A percentile compares a stretch with the other conserved stretches of the same genome.
Evolutionary conservation across 495 filamentous ascomycete genomes (phyloP).

Genomic region (Xylaria telfairii): DNA sequence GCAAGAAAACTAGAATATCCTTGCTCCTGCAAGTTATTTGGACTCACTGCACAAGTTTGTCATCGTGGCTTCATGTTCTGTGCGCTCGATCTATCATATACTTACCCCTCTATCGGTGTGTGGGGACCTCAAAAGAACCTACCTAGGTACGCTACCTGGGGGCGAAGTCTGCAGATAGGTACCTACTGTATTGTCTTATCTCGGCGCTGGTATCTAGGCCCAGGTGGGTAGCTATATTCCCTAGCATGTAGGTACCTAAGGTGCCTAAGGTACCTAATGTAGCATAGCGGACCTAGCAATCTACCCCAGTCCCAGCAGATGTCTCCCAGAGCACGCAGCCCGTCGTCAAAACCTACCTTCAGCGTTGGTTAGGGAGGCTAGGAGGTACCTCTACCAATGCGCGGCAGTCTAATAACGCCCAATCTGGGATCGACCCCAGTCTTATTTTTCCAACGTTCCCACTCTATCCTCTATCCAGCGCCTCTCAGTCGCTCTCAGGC

Average conservation of each 20-base stretch:
- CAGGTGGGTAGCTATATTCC: too few relatives aligned
- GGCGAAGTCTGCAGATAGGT: too few relatives aligned
- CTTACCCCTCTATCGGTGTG: not conserved
- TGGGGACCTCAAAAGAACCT: not conserved
- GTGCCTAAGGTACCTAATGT: too few relatives aligned
- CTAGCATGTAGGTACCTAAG: too few relatives aligned
- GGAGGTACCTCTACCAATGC: conserved; percentile 12
- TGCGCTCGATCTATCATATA: not conserved
- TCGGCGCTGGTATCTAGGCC: too few relatives aligned
- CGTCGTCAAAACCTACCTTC: not conserved
- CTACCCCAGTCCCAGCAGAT: too few relatives aligned
- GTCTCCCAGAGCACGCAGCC: not conserved
- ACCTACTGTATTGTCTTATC: not conserved
- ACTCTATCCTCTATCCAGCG: conserved; percentile 12
- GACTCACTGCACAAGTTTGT: not conserved
- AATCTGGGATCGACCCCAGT: conserved; percentile 18
- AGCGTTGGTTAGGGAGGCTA: not conserved
- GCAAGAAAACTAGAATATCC: not conserved
- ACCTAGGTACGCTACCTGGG: not conserved
- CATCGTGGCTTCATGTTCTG: not conserved
- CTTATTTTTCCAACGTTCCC: conserved; percentile 18
- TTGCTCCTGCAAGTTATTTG: not conserved
- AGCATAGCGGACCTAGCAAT: not conserved
- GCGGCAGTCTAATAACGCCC: conserved; percentile 14
- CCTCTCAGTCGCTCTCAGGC: conserved; percentile 10